These are phyloP conservation scores for Sphenostylis stenocarpa DNA, from an alignment of 306 rosid species.

Conservation along the genomic window DNA sequence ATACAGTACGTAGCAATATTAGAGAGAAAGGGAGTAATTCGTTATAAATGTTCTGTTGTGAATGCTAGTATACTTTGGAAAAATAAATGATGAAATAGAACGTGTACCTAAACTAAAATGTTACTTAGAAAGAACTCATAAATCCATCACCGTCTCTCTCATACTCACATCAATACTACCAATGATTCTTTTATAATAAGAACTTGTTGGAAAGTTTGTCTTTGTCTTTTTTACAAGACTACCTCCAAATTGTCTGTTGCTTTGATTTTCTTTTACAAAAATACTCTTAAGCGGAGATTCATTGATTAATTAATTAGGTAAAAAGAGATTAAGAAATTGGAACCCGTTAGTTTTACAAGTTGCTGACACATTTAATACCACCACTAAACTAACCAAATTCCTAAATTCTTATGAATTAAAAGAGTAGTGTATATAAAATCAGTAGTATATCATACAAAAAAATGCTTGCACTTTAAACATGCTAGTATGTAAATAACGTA, in stretches of 20 bases:
- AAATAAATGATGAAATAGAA: not conserved
- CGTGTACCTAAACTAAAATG: not conserved
- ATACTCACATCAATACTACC: not conserved
- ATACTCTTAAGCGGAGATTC: not conserved
- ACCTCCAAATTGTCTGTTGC: not conserved
- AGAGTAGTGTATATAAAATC: not conserved
- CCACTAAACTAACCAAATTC: not conserved
- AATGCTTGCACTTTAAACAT: not conserved
- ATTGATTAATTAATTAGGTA: not conserved
- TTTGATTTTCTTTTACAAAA: not conserved
- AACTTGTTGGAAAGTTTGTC: not conserved
- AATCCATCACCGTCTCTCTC: not conserved
- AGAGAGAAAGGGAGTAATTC: not conserved
- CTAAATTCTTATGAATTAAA: not conserved
- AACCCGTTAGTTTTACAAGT: too few species aligned
- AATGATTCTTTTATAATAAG: not conserved
- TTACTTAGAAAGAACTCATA: not conserved
- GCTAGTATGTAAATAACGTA: not conserved
- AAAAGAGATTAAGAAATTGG: not conserved
- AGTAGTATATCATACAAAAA: not conserved
- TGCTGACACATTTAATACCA: not conserved
- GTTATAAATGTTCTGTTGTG: not conserved
- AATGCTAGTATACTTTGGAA: not conserved
- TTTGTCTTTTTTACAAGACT: not conserved
- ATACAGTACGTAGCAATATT: not conserved